Evolutionary conservation across 805 yeast species (phyloP), one percentile per base, ranked within the genome.

Genomic region (Groenewaldozyma tartarivorans): DNA sequence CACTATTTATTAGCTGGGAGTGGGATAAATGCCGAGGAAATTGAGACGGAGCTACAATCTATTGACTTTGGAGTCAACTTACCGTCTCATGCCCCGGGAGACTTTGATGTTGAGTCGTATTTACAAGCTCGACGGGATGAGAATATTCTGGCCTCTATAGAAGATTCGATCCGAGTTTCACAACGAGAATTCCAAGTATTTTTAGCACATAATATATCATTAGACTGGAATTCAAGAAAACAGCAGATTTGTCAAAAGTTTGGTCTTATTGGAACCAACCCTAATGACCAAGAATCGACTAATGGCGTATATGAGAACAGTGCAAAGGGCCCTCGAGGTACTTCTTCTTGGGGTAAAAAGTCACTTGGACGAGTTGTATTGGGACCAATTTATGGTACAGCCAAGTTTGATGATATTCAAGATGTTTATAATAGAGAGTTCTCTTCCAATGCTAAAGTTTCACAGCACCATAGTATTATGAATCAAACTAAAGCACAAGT

Each of bases 1-100:
- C 97, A 92, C 56, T 92, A 92, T 58, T 64, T 92, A 31, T 66
- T 90, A 34, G 95, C 96, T 4, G 83, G 88, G 1, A 81, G 90
- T 54, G 96, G 96, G 1, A 73, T 87, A 39, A 77, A 84, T 33
- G 79, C 90, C 38, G 95, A 85, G 51, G 92, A 85, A 43, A 77
- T 88, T 31, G 87, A 83, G 48, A 44, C 63, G 59, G 58, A 72
- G 50, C 56, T 70, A 45, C 67, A 69, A 38, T 50, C 71, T 30
- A 56, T 71, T 43, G 61, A 64, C 33, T 44, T 60, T 44, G 43
- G 56, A 39, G 47, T 56, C 42, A 45, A 46, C 43, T 36, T 56
- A 27, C 49, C 61, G 7, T 38, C 47, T 3, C 38, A 44, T 18
- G 39, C 38, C 33, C 19, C 39, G 9, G 21, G 55, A 11, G 41